A percentile compares a stretch with the other conserved stretches of the same genome.
Conservation (phyloP, 1,284 basidiomycete species). For the Leccinum fallax region DNA sequence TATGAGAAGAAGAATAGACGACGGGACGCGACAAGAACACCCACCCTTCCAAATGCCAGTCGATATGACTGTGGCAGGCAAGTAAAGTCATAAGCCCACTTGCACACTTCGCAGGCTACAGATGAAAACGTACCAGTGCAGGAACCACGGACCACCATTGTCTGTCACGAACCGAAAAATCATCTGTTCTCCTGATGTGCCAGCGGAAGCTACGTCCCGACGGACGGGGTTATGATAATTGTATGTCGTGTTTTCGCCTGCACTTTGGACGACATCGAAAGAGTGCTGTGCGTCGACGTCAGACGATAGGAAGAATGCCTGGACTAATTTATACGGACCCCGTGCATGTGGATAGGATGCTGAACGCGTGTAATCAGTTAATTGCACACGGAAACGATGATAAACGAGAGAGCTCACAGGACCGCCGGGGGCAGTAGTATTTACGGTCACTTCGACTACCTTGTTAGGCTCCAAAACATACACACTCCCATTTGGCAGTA, state of each 20-base stretch:
- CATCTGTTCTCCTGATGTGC: constrained; percentile 29
- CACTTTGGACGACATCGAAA: constrained; percentile 39
- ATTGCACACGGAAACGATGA: not conserved
- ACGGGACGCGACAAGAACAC: not conserved
- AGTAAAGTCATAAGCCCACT: not conserved
- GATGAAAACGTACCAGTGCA: constrained; percentile 42
- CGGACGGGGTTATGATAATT: constrained; percentile 45
- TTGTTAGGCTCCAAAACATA: constrained; percentile 33
- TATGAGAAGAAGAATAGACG: not conserved
- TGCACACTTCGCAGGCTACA: not conserved
- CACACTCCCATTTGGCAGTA: constrained; percentile 34
- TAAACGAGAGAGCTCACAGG: constrained; percentile 22
- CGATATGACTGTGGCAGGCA: constrained; percentile 41
- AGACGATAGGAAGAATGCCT: constrained; percentile 9
- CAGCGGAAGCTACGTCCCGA: constrained; percentile 37
- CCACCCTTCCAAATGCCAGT: constrained; percentile 48
- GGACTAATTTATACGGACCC: constrained; percentile 33
- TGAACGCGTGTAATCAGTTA: constrained; percentile 16
- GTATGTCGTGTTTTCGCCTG: constrained; percentile 25
- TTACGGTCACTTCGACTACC: constrained; percentile 37
- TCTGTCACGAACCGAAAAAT: constrained; percentile 40
- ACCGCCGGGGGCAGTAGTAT: constrained; percentile 11
- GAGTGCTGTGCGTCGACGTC: constrained; percentile 28
- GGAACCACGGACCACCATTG: constrained; percentile 45
- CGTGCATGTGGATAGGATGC: constrained; percentile 47